Conservation (phyloP, 2,329 filamentous ascomycete genomes). For the Scytalidium lignicola region DNA sequence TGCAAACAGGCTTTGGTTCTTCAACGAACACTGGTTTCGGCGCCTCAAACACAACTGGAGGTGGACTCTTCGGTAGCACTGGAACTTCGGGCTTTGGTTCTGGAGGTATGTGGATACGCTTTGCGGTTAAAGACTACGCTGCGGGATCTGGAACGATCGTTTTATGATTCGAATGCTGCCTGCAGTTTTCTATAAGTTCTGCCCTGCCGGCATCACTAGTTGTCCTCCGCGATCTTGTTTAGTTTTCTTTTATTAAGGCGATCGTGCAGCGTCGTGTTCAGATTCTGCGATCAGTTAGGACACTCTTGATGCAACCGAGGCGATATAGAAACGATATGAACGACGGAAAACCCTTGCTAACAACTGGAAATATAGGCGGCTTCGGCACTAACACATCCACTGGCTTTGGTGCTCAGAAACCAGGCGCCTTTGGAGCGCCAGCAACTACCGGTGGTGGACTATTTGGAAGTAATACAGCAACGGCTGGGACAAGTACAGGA, state of each 20-base stretch:
- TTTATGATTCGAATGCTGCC: background rate
- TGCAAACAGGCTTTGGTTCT: slow-evolving; percentile 37
- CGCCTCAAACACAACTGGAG: slow-evolving; percentile 28
- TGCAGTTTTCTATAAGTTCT: background rate
- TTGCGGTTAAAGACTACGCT: slow-evolving; percentile 17
- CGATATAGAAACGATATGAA: slow-evolving; percentile 1
- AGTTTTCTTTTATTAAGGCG: background rate
- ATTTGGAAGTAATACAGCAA: slow-evolving; percentile 40
- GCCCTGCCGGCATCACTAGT: background rate
- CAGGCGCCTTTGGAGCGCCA: slow-evolving; percentile 41
- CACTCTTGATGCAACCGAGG: background rate
- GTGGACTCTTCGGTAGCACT: slow-evolving; percentile 35
- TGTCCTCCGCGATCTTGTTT: background rate
- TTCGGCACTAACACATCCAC: slow-evolving; percentile 40
- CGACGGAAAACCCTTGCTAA: slow-evolving; percentile 12
- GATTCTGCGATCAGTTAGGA: background rate
- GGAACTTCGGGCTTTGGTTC: slow-evolving; percentile 30
- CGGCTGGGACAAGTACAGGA: slow-evolving; percentile 21
- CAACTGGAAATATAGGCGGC: slow-evolving; percentile 15
- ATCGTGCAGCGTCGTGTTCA: background rate
- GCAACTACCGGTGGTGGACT: slow-evolving; percentile 41
- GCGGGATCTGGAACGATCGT: slow-evolving; percentile 10
- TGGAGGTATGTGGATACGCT: slow-evolving; percentile 32
- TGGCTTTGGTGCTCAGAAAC: slow-evolving; percentile 29
- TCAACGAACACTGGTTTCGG: slow-evolving; percentile 35